A percentile compares a stretch with the other conserved stretches of the same genome.
Evolutionary conservation across 2,329 filamentous ascomycete genomes (phyloP).

Genomic region (Xylogone sp.): DNA sequence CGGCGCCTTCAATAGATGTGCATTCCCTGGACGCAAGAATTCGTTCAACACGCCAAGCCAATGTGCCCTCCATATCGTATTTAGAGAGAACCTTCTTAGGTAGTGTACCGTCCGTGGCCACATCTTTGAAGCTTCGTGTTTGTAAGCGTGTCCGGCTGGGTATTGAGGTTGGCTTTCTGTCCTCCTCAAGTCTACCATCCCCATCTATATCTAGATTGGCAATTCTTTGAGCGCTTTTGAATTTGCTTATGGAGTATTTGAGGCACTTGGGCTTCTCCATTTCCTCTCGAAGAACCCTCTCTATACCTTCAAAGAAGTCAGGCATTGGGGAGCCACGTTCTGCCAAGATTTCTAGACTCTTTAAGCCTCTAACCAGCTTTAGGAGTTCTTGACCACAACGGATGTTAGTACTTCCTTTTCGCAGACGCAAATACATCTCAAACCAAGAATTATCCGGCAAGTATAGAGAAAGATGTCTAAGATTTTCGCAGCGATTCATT

Average conservation of each 20-base stretch:
- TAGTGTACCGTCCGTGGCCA: conserved; percentile 7
- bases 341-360: background rate
- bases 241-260: background rate
- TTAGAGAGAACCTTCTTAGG: conserved; percentile 1
- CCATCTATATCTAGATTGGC: conserved; percentile 13
- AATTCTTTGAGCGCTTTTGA: background rate
- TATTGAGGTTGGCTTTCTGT: conserved; percentile 12
- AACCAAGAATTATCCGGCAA: too few species aligned
- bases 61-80: conserved; percentile 8
- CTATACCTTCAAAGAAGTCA: too few species aligned
- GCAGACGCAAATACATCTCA: too few species aligned
- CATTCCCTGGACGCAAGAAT: background rate
- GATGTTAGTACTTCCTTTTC: too few species aligned
- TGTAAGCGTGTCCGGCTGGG: conserved; percentile 11
- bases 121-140: background rate
- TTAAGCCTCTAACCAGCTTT: background rate
- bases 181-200: conserved; percentile 12
- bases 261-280: background rate
- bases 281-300: background rate
- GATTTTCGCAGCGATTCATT: conserved; percentile 2
- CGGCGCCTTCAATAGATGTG: background rate
- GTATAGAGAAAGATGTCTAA: background rate
- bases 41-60: conserved; percentile 1
- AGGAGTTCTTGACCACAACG: too few species aligned
- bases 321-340: background rate